Conservation (phyloP, 2,329 filamentous ascomycete genomes). For the Alternaria metachromatica region DNA sequence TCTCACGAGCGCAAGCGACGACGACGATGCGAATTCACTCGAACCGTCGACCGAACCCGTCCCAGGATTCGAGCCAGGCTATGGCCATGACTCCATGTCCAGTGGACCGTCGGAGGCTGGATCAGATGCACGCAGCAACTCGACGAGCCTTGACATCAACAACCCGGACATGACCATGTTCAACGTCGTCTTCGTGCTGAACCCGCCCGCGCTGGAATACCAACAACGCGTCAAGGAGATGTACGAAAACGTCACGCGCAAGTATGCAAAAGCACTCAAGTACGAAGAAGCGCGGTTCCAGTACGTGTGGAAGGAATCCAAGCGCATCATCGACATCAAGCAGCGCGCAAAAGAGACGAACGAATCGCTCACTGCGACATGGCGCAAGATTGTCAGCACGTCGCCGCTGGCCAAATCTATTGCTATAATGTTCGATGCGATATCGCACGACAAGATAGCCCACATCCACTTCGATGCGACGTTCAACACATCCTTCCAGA, state of each 20-base stretch:
- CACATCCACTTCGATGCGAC: conserved; percentile 75
- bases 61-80: conserved; percentile 48
- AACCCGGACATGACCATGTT: conserved; percentile 90
- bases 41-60: conserved; percentile 18
- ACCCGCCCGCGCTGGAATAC: conserved; percentile 78
- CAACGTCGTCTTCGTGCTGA: conserved; percentile 91
- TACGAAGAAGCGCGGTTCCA: conserved; percentile 89
- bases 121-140: conserved; percentile 50
- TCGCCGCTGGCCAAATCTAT: conserved; percentile 85
- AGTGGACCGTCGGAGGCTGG: conserved; percentile 45
- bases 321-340: conserved; percentile 79
- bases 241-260: conserved; percentile 88
- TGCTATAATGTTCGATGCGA: conserved; percentile 79
- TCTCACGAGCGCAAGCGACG: conserved; percentile 17
- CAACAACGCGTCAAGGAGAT: conserved; percentile 76
- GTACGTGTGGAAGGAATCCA: conserved; percentile 91
- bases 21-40: conserved; percentile 19
- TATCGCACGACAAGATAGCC: conserved; percentile 85
- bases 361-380: conserved; percentile 69
- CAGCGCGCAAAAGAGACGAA: conserved; percentile 77
- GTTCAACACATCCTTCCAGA: conserved; percentile 67
- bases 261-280: conserved; percentile 89
- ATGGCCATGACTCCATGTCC: conserved; percentile 45
- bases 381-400: conserved; percentile 72
- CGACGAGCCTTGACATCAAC: conserved; percentile 58